phyloP scores from a whole-genome alignment of 2,329 filamentous ascomycete genomes.

The Pseudogymnoascus sp. region DNA sequence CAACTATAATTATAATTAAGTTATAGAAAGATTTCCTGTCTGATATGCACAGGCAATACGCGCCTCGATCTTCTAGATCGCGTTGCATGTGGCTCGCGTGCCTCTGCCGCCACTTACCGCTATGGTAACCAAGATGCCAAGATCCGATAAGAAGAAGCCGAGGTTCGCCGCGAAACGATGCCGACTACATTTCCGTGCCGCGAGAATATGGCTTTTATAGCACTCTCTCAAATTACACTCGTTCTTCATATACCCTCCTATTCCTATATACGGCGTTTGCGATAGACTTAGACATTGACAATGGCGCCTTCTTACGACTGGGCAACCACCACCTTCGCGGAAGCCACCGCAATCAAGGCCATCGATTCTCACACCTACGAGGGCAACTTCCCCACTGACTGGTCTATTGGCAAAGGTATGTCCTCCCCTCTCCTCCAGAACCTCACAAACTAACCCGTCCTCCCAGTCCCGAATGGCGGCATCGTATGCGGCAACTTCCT shows the following conservation, averaged over 20 bases:
- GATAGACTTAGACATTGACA: background rate
- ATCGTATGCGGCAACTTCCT: slow-evolving; percentile 57
- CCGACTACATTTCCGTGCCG: background rate
- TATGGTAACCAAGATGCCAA: background rate
- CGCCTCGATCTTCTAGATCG: background rate
- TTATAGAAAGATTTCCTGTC: slow-evolving; percentile 1
- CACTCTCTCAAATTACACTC: background rate
- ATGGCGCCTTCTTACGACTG: background rate
- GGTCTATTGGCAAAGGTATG: slow-evolving; percentile 57
- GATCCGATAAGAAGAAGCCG: slow-evolving; percentile 6
- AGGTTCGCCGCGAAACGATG: background rate
- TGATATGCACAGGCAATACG: background rate
- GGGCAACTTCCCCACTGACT: slow-evolving; percentile 45
- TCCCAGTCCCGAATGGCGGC: slow-evolving; percentile 59
- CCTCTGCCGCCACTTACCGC: background rate
- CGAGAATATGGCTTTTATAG: background rate
- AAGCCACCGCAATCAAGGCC: slow-evolving; percentile 40
- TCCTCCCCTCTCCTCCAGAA: background rate
- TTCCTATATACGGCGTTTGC: background rate
- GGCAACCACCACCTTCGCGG: slow-evolving; percentile 29
- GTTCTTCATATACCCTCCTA: background rate
- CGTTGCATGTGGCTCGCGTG: background rate
- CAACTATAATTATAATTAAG: background rate
- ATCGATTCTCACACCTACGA: slow-evolving; percentile 49
- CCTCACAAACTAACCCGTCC: background rate